Evolutionary conservation across 108 stramenopile genomes (phyloP).

Genomic region (Aurantiochytrium sp.): DNA sequence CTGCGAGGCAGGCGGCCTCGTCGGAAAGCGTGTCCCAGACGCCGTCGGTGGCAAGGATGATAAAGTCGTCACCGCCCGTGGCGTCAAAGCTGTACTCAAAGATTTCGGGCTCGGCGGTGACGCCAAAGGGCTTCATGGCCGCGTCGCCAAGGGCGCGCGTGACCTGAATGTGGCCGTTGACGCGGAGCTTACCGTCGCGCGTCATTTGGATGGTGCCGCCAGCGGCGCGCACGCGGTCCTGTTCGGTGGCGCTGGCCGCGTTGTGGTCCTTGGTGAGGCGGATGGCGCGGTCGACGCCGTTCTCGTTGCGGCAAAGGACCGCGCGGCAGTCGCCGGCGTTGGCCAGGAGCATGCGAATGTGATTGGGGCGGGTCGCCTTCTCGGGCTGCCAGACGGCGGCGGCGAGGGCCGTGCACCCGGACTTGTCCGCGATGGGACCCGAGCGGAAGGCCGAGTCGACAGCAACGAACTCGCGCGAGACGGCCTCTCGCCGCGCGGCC

Average conservation of each 20-base stretch:
- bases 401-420: conserved; percentile 13
- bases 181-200: conserved; percentile 7
- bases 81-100: background rate
- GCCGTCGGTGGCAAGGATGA: conserved; percentile 17
- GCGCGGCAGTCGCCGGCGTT: conserved; percentile 22
- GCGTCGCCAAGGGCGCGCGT: conserved; percentile 25
- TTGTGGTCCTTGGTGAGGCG: conserved; percentile 10
- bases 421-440: background rate
- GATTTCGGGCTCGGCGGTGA: conserved; percentile 12
- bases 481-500: background rate
- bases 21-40: conserved; percentile 16
- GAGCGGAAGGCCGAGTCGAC: background rate
- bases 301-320: conserved; percentile 6
- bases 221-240: conserved; percentile 16
- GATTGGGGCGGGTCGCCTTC: background rate
- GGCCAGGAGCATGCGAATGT: background rate
- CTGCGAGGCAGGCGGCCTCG: background rate
- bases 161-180: conserved; percentile 24
- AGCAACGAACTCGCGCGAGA: background rate
- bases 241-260: background rate
- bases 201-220: conserved; percentile 26
- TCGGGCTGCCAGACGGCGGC: conserved; percentile 20
- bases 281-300: background rate
- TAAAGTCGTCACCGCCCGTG: background rate
- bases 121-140: background rate